These are phyloP conservation scores for Phytopythium mirpurense DNA, from an alignment of 352 stramenopile species.

Conservation along the genomic window DNA sequence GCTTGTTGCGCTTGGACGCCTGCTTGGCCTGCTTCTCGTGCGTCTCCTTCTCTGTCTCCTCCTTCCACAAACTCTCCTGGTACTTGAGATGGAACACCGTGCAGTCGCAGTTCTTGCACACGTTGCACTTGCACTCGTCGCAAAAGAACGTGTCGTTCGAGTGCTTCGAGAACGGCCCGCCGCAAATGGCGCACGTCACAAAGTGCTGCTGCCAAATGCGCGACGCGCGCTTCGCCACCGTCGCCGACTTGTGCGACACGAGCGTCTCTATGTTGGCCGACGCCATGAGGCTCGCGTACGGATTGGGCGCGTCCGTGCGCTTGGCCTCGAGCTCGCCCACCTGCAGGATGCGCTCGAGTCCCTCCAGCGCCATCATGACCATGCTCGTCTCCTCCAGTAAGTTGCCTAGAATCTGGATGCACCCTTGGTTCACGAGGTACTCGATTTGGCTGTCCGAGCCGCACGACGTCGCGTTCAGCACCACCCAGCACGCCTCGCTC, in stretches of 20 bases:
- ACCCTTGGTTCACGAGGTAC: constrained; percentile 85
- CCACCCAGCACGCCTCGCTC: constrained; percentile 98
- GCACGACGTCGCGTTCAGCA: constrained; percentile 97
- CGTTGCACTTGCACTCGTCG: constrained; percentile 97
- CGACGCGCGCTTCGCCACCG: constrained; percentile 92
- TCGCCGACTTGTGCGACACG: constrained; percentile 92
- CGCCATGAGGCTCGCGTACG: constrained; percentile 87
- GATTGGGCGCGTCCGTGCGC: constrained; percentile 79
- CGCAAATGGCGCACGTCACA: constrained; percentile 96
- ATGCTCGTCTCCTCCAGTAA: constrained; percentile 96
- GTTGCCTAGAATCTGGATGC: constrained; percentile 86
- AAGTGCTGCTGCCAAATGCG: constrained; percentile 98
- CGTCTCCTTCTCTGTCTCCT: constrained; percentile 91
- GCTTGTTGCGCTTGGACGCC: constrained; percentile 80
- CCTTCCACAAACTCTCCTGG: constrained; percentile 93
- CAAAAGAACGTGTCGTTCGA: constrained; percentile 95
- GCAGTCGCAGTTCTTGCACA: constrained; percentile 97
- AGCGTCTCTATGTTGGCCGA: constrained; percentile 91
- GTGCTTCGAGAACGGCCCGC: constrained; percentile 93
- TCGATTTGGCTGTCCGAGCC: constrained; percentile 95
- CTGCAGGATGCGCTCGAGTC: constrained; percentile 95
- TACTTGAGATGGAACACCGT: constrained; percentile 97
- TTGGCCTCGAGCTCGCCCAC: constrained; percentile 90
- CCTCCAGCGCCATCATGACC: constrained; percentile 99
- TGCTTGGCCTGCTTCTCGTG: constrained; percentile 88